These are phyloP conservation scores for Jatropha multifida DNA, from an alignment of 441 rosid genomes.

Conservation along the genomic window DNA sequence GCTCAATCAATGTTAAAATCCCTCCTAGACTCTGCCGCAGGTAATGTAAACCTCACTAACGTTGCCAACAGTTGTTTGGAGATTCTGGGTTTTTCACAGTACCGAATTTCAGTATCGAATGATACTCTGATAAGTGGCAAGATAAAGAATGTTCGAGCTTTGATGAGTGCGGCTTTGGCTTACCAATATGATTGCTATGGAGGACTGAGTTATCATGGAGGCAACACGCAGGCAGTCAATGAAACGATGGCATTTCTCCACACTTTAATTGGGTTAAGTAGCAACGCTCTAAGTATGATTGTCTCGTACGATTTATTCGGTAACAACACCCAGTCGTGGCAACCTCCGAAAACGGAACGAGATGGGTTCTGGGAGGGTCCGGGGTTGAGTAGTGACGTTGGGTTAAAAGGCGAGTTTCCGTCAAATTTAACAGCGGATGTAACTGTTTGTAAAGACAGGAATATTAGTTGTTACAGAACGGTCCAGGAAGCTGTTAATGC, in stretches of 20 bases:
- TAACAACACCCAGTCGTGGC: conserved; percentile 50
- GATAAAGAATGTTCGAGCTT: conserved; percentile 70
- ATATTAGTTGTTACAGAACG: conserved; percentile 43
- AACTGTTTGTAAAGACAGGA: conserved; percentile 63
- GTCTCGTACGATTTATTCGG: conserved; percentile 60
- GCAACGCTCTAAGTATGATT: conserved; percentile 78
- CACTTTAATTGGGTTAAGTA: conserved; percentile 42
- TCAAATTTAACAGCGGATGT: conserved; percentile 44
- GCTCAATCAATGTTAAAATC: conserved; percentile 48
- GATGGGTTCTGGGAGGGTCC: conserved; percentile 68
- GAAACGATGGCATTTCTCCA: conserved; percentile 52
- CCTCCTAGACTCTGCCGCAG: conserved; percentile 45
- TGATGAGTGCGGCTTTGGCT: conserved; percentile 75
- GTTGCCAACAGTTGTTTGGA: conserved; percentile 52
- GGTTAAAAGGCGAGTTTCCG: conserved; percentile 44
- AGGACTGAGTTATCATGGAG: conserved; percentile 55
- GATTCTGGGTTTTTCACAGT: conserved; percentile 47
- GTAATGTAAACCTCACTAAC: conserved; percentile 46
- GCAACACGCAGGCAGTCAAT: conserved; percentile 43
- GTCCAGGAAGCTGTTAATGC: conserved; percentile 83
- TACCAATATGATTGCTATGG: conserved; percentile 74
- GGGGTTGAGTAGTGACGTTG: conserved; percentile 24
- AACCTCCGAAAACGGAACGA: conserved; percentile 64
- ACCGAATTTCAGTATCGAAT: conserved; percentile 43
- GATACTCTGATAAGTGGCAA: conserved; percentile 37